Percentiles rank a stretch among this genome's conserved stretches.
Conservation (phyloP, 257 asterid genomes). For the Nicotiana otophora region DNA sequence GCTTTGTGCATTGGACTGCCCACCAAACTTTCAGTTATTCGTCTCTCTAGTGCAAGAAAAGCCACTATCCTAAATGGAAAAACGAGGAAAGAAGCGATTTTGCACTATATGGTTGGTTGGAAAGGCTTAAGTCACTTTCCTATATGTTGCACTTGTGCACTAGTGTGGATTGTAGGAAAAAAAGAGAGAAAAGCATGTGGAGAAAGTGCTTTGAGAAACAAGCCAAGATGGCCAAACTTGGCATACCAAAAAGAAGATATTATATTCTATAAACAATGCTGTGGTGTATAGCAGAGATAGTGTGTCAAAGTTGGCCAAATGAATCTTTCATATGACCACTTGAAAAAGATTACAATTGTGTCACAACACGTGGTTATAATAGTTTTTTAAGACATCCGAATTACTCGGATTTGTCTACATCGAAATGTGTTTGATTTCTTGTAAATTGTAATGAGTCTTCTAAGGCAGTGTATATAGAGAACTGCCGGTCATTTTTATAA, state of each 20-base stretch:
- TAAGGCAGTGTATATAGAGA: slow-evolving; percentile 16
- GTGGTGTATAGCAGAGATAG: neutral
- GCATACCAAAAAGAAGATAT: neutral
- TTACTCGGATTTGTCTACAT: slow-evolving; percentile 15
- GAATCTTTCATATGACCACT: slow-evolving; percentile 21
- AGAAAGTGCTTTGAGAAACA: neutral
- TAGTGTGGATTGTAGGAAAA: neutral
- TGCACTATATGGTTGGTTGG: neutral
- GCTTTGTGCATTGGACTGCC: no score
- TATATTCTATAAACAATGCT: neutral
- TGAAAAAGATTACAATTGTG: slow-evolving; percentile 18
- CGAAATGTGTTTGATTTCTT: slow-evolving; percentile 21
- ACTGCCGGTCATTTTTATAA: no score
- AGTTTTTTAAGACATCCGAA: slow-evolving; percentile 5
- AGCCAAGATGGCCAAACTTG: neutral
- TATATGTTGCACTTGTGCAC: neutral
- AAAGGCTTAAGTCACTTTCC: neutral
- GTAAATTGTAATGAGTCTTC: slow-evolving; percentile 11
- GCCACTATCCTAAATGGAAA: neutral
- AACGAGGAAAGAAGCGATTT: neutral
- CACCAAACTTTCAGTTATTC: no score
- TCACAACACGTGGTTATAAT: slow-evolving; percentile 22
- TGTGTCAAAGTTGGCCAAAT: slow-evolving; percentile 15
- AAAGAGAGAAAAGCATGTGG: neutral
- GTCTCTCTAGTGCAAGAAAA: neutral